Percentiles rank a stretch among this genome's conserved stretches.
Evolutionary conservation across 1,139 yeast species (phyloP).

Genomic region (Saccharomycopsis phalli): DNA sequence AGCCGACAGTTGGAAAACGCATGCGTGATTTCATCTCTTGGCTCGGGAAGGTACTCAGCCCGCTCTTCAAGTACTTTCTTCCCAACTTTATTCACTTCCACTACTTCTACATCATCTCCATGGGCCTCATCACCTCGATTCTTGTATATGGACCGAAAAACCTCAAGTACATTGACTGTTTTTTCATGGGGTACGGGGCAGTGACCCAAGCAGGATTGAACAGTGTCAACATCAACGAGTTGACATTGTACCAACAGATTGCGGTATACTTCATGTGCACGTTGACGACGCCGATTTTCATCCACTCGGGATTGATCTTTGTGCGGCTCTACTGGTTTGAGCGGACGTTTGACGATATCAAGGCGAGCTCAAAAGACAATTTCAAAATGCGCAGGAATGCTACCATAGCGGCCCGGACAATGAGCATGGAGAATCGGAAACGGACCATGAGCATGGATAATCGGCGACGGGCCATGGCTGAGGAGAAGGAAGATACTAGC

Average conservation of each 20-base stretch:
- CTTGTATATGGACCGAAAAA: conserved; percentile 67
- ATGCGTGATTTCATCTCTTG: no score
- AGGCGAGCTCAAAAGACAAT: conserved; percentile 61
- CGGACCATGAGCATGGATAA: background rate
- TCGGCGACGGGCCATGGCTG: no score
- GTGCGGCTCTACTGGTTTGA: conserved; percentile 88
- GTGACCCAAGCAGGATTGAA: conserved; percentile 90
- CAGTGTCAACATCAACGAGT: conserved; percentile 55
- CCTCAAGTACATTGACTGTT: conserved; percentile 63
- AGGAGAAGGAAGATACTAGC: no score
- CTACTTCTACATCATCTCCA: conserved; percentile 49
- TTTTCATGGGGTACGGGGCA: conserved; percentile 69
- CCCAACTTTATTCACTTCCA: conserved; percentile 79
- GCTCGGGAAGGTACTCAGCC: no score
- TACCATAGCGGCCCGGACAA: conserved; percentile 55
- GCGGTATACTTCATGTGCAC: conserved; percentile 49
- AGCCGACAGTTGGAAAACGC: no score
- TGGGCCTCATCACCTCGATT: conserved; percentile 59
- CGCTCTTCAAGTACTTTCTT: conserved; percentile 45
- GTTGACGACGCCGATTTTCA: conserved; percentile 79
- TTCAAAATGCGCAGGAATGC: conserved; percentile 74
- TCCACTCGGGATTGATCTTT: conserved; percentile 71
- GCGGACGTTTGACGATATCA: conserved; percentile 75
- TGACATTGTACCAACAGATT: conserved; percentile 72
- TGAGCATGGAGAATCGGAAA: conserved; percentile 24